A percentile compares a stretch with the other conserved stretches of the same genome.
phyloP scores from a whole-genome alignment of 768 basidiomycete species.

The Termitomyces sp. region DNA sequence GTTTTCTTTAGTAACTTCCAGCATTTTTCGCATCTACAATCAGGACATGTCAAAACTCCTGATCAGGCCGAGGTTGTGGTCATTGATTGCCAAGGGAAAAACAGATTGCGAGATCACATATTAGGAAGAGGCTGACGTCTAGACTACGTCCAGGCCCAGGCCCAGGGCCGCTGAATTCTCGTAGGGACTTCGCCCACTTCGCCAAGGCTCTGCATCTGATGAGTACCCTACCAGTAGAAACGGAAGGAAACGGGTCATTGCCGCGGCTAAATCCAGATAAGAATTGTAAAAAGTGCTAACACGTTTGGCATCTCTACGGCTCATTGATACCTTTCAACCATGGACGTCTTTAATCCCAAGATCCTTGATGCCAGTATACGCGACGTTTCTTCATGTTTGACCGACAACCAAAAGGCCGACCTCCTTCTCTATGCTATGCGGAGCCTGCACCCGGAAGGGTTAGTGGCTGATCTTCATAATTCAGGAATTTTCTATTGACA shows the following conservation, averaged over 20 bases:
- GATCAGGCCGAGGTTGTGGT: not conserved
- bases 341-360: slow-evolving; percentile 72
- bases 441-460: slow-evolving; percentile 73
- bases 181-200: not conserved
- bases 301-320: not conserved
- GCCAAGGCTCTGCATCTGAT: slow-evolving; percentile 1
- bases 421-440: slow-evolving; percentile 79
- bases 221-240: not conserved
- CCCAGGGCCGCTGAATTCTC: slow-evolving; percentile 3
- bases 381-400: slow-evolving; percentile 55
- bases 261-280: slow-evolving; percentile 1
- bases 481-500: not conserved
- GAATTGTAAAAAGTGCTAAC: not conserved
- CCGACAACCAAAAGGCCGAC: slow-evolving; percentile 66
- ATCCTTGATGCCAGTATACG: slow-evolving; percentile 76
- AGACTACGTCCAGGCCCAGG: slow-evolving; percentile 13
- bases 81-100: not conserved
- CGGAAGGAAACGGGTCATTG: slow-evolving; percentile 3
- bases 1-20: not conserved
- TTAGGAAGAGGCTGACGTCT: slow-evolving; percentile 1
- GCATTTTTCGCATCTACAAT: not conserved
- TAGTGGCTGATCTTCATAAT: slow-evolving; percentile 18
- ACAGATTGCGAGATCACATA: not conserved
- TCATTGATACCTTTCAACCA: slow-evolving; percentile 18
- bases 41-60: not conserved